Base-by-base conservation (phyloP, 192 early-diverging fungal genomes). In the Funneliformis geosporum region DNA sequence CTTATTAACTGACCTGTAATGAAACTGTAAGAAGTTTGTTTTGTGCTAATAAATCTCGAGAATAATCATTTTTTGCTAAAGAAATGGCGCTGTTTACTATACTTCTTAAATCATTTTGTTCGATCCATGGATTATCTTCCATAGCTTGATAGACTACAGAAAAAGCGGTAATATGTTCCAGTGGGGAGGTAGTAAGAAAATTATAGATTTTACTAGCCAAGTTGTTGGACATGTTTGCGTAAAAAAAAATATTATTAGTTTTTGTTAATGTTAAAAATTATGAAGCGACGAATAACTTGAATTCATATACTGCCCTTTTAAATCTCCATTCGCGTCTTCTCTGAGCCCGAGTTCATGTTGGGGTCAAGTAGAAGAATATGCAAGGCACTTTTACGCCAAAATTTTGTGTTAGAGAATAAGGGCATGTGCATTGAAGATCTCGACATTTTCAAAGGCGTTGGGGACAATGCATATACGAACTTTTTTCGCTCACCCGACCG, bases 61-160 rank as follows among this genome's bases (percentile, higher is more conserved):
- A 42, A 69, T 6, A 2, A n/a, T n/a, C 39, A 68, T 68, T 68
- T 69, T 9, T 42, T 43, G 38, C 33, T 42, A 43, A 38, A 9
- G 0, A 42, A 39, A 39, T 10, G 27, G 67, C 67, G 21, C 40
- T 69, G 40, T 69, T 69, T 69, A 69, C 33, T 38, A 69, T 69
- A 43, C 18, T 69, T 69, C 27, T 69, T 18, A 38, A 69, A 0
- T 2, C 33, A 28, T 69, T 38, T 69, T 39, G 33, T 42, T 38
- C 1, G 8, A 68, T 69, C 67, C 3, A 38, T 21, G 6, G 42
- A 5, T 69, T 18, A 6, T 69, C 8, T 69, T 69, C 33, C 11
- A 69, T 69, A 39, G 33, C 67, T 43, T 69, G 67, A 69, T 12
- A 69, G 27, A 69, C 40, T 1, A 69, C 38, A 38, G 67, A 18